Conservation (phyloP, 2,329 filamentous ascomycete species). For the Ambrosiella xylebori region DNA sequence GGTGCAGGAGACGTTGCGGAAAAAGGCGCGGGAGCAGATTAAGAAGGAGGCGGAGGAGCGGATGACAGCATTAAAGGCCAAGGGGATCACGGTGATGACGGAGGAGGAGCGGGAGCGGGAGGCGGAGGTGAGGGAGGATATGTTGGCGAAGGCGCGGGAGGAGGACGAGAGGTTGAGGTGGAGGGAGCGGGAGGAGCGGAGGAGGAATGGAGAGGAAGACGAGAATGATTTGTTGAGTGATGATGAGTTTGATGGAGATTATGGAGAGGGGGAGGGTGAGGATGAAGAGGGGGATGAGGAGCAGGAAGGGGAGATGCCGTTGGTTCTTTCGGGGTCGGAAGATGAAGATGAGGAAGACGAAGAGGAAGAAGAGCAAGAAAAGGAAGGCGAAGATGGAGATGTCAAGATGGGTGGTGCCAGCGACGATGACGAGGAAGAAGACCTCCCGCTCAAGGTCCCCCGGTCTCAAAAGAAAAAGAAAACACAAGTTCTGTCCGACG, state of each 20-base stretch:
- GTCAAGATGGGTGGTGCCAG: slow-evolving; percentile 15
- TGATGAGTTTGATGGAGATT: slow-evolving; percentile 21
- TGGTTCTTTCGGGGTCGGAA: slow-evolving; percentile 27
- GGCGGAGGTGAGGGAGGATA: slow-evolving; percentile 68
- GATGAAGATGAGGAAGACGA: slow-evolving; percentile 22
- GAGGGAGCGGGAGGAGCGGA: slow-evolving; percentile 54
- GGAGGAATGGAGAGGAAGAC: slow-evolving; percentile 32
- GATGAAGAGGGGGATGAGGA: slow-evolving; percentile 22
- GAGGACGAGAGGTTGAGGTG: slow-evolving; percentile 67
- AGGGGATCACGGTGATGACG: slow-evolving; percentile 67
- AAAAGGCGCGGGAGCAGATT: slow-evolving; percentile 65
- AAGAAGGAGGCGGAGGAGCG: slow-evolving; percentile 58
- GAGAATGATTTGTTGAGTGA: slow-evolving; percentile 39
- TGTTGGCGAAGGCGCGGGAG: slow-evolving; percentile 66
- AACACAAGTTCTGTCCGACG: slow-evolving; percentile 41
- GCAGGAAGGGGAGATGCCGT: slow-evolving; percentile 19
- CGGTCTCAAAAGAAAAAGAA: slow-evolving; percentile 36
- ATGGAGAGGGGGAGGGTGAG: slow-evolving; percentile 21
- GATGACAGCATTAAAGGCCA: slow-evolving; percentile 58
- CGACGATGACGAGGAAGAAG: slow-evolving; percentile 24
- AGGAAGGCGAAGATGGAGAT: slow-evolving; percentile 19
- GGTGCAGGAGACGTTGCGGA: slow-evolving; percentile 49
- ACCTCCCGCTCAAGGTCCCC: slow-evolving; percentile 29
- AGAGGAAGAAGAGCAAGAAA: slow-evolving; percentile 23
- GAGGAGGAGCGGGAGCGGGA: slow-evolving; percentile 73